phyloP scores from a whole-genome alignment of 495 filamentous ascomycete genomes.

The Annulohypoxylon stygium region DNA sequence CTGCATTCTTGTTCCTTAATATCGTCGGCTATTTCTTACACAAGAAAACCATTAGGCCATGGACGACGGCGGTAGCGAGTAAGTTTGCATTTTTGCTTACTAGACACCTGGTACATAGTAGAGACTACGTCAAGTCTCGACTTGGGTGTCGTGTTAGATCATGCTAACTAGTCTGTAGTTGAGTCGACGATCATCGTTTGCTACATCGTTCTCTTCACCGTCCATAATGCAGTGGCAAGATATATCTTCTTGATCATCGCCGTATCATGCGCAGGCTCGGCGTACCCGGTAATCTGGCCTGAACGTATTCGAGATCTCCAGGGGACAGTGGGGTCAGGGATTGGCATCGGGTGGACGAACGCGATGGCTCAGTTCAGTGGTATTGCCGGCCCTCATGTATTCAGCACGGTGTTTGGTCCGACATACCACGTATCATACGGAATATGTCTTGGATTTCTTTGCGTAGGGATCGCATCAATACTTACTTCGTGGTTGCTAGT shows the following conservation, averaged over 20 bases:
- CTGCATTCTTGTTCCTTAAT: conserved; percentile 57
- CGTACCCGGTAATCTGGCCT: conserved; percentile 62
- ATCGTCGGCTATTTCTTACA: conserved; percentile 54
- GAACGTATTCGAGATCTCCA: conserved; percentile 60
- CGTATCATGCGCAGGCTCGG: conserved; percentile 55
- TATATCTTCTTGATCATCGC: conserved; percentile 59
- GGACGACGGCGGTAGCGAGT: conserved; percentile 59
- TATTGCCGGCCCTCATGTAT: conserved; percentile 59
- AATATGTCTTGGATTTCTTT: conserved; percentile 57
- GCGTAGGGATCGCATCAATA: conserved; percentile 54
- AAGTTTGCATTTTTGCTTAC: conserved; percentile 14
- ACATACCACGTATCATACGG: conserved; percentile 56
- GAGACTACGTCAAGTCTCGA: no score
- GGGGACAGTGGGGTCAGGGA: conserved; percentile 56
- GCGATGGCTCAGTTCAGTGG: conserved; percentile 63
- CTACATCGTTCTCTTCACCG: conserved; percentile 61
- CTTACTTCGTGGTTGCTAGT: conserved; percentile 55
- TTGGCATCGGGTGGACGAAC: conserved; percentile 62
- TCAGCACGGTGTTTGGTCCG: conserved; percentile 57
- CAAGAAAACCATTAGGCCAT: conserved; percentile 54
- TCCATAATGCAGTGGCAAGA: conserved; percentile 55
- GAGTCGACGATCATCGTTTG: conserved; percentile 59
- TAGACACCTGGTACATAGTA: no score
- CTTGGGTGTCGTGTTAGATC: no score
- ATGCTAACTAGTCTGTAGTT: conserved; percentile 45